These are phyloP conservation scores for Colletotrichum musae DNA, from an alignment of 2,329 filamentous ascomycete genomes.

Conservation along the genomic window DNA sequence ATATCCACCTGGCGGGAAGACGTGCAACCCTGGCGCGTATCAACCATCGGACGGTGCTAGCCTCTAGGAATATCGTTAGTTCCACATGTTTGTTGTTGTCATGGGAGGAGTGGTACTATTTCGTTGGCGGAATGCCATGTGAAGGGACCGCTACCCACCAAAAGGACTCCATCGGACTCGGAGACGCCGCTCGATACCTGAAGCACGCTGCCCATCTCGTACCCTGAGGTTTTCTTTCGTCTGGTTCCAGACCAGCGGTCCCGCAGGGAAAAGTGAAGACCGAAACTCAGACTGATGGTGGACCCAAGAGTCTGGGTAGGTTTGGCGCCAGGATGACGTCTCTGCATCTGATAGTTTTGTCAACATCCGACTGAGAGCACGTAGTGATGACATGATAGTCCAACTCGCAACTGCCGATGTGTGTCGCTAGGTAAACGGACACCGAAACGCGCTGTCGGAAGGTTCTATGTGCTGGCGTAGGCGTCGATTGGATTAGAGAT, in stretches of 20 bases:
- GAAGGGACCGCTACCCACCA: background rate
- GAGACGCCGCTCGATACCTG: slow-evolving; percentile 25
- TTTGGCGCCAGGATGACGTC: slow-evolving; percentile 25
- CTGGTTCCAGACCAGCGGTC: slow-evolving; percentile 10
- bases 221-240: background rate
- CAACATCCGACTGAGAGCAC: background rate
- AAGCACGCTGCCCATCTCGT: background rate
- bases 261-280: slow-evolving; percentile 4
- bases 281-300: slow-evolving; percentile 7
- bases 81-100: slow-evolving; percentile 17
- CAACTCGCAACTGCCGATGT: slow-evolving; percentile 15
- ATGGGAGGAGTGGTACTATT: slow-evolving; percentile 1
- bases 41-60: slow-evolving; percentile 7
- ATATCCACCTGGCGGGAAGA: slow-evolving; percentile 37
- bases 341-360: background rate
- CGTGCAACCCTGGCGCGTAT: slow-evolving; percentile 33
- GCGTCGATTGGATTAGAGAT: slow-evolving; percentile 8
- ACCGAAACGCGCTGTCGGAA: background rate
- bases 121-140: background rate
- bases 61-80: background rate
- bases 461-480: background rate
- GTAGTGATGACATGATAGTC: slow-evolving; percentile 4
- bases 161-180: slow-evolving; percentile 10
- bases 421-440: background rate
- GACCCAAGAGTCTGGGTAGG: slow-evolving; percentile 7